Evolutionary conservation across 164 flowering plant species (phyloP).

Genomic region (Macadamia integrifolia): DNA sequence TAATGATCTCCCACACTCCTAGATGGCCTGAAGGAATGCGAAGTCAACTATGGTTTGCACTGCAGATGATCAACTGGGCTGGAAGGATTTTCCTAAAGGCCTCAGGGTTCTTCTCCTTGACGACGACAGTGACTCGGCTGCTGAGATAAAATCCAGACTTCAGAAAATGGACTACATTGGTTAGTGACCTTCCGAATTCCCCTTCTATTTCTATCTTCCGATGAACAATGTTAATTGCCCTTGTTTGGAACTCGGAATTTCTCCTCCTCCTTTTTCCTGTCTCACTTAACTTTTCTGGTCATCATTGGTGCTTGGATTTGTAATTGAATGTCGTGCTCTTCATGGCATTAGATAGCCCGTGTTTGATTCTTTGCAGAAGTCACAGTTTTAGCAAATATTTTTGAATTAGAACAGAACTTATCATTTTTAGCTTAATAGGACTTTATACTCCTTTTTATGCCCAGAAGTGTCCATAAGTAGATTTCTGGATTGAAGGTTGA

Average conservation of each 20-base stretch:
- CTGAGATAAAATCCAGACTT: constrained; percentile 63
- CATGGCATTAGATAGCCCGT: neutral
- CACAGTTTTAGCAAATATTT: neutral
- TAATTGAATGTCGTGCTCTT: neutral
- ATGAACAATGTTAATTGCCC: neutral
- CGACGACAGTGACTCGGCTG: constrained; percentile 46
- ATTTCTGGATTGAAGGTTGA: neutral
- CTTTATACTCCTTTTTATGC: neutral
- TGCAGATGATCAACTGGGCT: constrained; percentile 60
- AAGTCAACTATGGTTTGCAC: constrained; percentile 84
- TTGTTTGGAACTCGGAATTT: constrained; percentile 3
- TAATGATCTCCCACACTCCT: constrained; percentile 10
- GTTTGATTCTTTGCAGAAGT: constrained; percentile 2
- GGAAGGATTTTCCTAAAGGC: constrained; percentile 91
- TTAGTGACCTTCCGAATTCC: constrained; percentile 22
- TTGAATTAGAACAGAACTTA: neutral
- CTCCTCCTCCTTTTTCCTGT: neutral
- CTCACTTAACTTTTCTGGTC: neutral
- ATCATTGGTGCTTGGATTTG: neutral
- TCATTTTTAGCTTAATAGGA: neutral
- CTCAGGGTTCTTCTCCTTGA: constrained; percentile 75
- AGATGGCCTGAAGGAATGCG: constrained; percentile 46
- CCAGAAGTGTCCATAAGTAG: neutral
- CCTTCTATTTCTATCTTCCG: constrained; percentile 5
- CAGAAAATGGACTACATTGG: constrained; percentile 85